A percentile compares a stretch with the other conserved stretches of the same genome.
Conservation (phyloP, 495 filamentous ascomycete species). For the Cercophora sp. region DNA sequence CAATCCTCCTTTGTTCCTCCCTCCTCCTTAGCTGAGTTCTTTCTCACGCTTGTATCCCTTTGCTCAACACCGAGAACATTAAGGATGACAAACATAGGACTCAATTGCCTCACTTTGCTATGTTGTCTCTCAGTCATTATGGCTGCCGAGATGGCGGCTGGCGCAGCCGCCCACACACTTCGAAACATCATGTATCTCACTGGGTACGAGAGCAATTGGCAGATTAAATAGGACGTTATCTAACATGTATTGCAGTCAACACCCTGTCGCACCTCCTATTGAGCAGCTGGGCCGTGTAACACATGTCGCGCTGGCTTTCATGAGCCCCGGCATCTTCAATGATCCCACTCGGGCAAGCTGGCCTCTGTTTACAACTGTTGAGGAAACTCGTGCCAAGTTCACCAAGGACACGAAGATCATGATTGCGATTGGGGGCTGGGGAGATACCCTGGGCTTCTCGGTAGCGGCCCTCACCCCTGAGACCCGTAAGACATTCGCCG, state of each 20-base stretch:
- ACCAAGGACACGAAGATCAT: slow-evolving; percentile 56
- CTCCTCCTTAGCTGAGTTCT: no score
- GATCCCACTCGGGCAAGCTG: slow-evolving; percentile 41
- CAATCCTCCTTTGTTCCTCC: no score
- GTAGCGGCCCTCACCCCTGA: slow-evolving; percentile 51
- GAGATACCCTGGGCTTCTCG: slow-evolving; percentile 61
- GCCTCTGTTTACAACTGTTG: slow-evolving; percentile 59
- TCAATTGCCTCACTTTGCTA: no score
- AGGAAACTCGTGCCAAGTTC: slow-evolving; percentile 56
- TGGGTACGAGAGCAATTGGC: no score
- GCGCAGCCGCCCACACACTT: slow-evolving; percentile 19
- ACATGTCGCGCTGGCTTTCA: slow-evolving; percentile 68
- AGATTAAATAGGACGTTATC: no score
- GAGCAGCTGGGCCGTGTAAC: slow-evolving; percentile 47
- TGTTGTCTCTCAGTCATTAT: slow-evolving; percentile 14
- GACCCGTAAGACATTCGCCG: slow-evolving; percentile 55
- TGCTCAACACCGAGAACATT: no score
- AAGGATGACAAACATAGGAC: no score
- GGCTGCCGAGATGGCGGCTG: slow-evolving; percentile 12
- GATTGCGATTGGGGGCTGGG: slow-evolving; percentile 74
- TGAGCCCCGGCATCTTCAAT: slow-evolving; percentile 59
- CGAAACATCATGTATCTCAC: slow-evolving; percentile 60
- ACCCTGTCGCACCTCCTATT: slow-evolving; percentile 46
- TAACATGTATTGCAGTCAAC: no score
- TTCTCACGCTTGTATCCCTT: no score